Percentiles rank a stretch among this genome's conserved stretches.
Conservation (phyloP, 768 basidiomycete species). For the Boletus rufocinnamomeus region DNA sequence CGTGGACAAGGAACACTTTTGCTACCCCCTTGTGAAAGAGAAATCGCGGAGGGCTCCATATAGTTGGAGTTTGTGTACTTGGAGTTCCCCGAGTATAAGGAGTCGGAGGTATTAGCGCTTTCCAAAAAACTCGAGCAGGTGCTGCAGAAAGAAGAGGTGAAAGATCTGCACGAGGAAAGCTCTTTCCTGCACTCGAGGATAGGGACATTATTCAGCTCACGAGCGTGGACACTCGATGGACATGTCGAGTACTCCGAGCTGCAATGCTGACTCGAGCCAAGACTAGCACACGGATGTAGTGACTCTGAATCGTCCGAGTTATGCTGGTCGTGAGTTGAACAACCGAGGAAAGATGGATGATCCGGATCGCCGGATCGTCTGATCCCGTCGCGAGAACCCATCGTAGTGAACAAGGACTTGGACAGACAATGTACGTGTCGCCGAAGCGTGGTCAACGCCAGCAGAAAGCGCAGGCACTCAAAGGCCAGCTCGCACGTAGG, state of each 20-base stretch:
- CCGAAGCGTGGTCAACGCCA: slow-evolving; percentile 23
- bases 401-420: slow-evolving; percentile 17
- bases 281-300: slow-evolving; percentile 1
- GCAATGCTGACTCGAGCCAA: slow-evolving; percentile 8
- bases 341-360: background rate
- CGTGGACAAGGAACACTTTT: background rate
- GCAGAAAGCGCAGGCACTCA: slow-evolving; percentile 22
- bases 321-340: slow-evolving; percentile 4
- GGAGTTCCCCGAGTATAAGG: slow-evolving; percentile 9
- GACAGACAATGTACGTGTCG: slow-evolving; percentile 20
- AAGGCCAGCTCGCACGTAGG: slow-evolving; percentile 13
- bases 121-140: slow-evolving; percentile 20
- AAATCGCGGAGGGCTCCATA: slow-evolving; percentile 13
- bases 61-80: slow-evolving; percentile 1
- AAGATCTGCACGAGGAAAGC: slow-evolving; percentile 10
- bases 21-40: slow-evolving; percentile 1
- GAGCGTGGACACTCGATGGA: slow-evolving; percentile 9
- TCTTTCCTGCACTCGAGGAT: background rate
- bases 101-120: slow-evolving; percentile 9
- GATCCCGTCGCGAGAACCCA: background rate
- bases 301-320: slow-evolving; percentile 3
- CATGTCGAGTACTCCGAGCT: slow-evolving; percentile 31
- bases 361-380: background rate
- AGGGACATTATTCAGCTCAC: background rate
- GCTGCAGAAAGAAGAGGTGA: slow-evolving; percentile 24